Base-by-base conservation (phyloP, 495 filamentous ascomycete species). In the Aspergillus asperescens region DNA sequence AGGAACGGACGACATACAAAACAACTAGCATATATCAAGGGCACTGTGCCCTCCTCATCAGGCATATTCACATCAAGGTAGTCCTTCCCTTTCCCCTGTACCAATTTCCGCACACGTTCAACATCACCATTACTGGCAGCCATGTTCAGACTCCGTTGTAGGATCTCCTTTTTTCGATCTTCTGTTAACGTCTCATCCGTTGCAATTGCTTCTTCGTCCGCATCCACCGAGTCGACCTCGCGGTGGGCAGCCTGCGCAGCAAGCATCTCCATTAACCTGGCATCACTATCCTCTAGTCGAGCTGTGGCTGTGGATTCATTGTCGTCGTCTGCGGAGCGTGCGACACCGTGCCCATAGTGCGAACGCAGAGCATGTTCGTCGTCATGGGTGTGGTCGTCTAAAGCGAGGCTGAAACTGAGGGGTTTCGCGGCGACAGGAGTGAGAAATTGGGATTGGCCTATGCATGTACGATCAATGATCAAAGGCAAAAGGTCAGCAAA, bases 11-110 rank as follows among this genome's bases (percentile, higher is more conserved):
- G 31, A 83, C 87, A 73, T 69, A 92, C 93, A 79, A 99, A 99
- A 66, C 93, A 99, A 79, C 92, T 96, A 7, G 93, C 93, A 71
- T 99, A 99, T 50, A 99, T 95, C 61, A 99, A 73, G 9, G 93
- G 88, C 9, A 90, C 88, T 3, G 92, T 96, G 4, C 93, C 93
- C 59, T 99, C 93, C 66, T 95, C 89, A 63, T 99, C 93, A 5
- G 88, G 82, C 55, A 83, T 84, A 72, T 99, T 89, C 40, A 96
- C 79, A 71, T 97, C 90, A 40, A 97, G 77, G 61, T 82, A 94
- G 31, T 77, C 68, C 61, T 80, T 88, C 5, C 87, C 87, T 51
- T 84, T 78, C 5, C 93, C 90, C 28, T 79, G 71, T 1, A 97
- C 69, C 43, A 99, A 76, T 67, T 84, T 85, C 38, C 76, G 75